phyloP scores from a whole-genome alignment of 352 stramenopile species.

The Globisporangium okanoganense region DNA sequence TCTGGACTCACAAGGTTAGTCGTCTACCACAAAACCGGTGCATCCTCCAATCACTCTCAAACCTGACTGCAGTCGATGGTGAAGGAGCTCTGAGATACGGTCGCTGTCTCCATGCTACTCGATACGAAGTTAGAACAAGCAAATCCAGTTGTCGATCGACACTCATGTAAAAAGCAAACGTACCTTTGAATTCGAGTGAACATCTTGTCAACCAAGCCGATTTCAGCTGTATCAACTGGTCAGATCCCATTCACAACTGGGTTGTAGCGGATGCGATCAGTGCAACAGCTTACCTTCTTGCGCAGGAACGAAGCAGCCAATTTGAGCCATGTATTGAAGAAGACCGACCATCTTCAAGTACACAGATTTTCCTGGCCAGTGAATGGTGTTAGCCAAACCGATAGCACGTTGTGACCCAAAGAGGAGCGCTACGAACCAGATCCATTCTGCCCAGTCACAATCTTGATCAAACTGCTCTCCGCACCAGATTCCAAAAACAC shows the following conservation, averaged over 20 bases:
- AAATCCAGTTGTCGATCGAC: not conserved
- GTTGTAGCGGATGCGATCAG: not conserved
- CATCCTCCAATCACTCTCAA: not conserved
- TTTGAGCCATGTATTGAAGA: conserved; percentile 82
- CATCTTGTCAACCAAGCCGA: conserved; percentile 75
- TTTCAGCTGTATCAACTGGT: conserved; percentile 36
- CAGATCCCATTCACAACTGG: not conserved
- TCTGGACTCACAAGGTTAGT: conserved; percentile 26
- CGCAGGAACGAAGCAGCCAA: conserved; percentile 77
- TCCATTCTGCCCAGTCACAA: conserved; percentile 84
- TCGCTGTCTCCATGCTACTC: conserved; percentile 68
- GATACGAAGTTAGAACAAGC: not conserved
- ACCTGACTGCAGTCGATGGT: conserved; percentile 88
- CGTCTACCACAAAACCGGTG: not conserved
- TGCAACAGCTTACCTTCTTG: conserved; percentile 54
- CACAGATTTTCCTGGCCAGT: conserved; percentile 72
- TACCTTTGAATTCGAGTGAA: conserved; percentile 82
- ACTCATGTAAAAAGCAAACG: not conserved
- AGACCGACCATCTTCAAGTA: conserved; percentile 85
- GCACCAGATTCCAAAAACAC: conserved; percentile 32
- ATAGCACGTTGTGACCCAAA: not conserved
- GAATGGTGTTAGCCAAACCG: not conserved
- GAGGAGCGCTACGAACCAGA: conserved; percentile 38
- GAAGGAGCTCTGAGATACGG: conserved; percentile 79
- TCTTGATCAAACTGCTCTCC: conserved; percentile 37